Base-by-base conservation (phyloP, 2,329 filamentous ascomycete genomes). In the Monosporascus sp. region DNA sequence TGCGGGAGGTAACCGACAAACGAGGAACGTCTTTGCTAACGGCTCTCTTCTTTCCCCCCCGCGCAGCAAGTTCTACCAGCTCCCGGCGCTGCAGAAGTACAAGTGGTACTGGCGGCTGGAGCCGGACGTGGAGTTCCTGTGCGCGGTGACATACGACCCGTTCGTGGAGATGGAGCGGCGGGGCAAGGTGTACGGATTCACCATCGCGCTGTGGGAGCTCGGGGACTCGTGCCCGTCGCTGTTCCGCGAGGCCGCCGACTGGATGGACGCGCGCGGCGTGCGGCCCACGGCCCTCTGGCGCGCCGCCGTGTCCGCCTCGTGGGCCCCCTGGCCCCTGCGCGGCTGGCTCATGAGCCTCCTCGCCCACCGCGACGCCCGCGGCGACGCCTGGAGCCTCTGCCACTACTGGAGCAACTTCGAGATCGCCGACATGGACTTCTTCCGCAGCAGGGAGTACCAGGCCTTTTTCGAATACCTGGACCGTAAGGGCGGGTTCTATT, bases 401-500 rank as follows among this genome's bases (percentile, higher is more conserved):
- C 74, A 77, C 55, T 77, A 74, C 59, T 77, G 74, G 74, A 74
- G 72, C 56, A 77, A 77, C 55, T 77, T 77, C 48, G 74, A 77
- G 61, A 76, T 77, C 51, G 74, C 73, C 35, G 68, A 74, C 54
- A 65, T 77, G 64, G 72, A 75, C 51, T 73, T 75, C 51, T 77
- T 75, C 65, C 68, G 74, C 26, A 65, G 67, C 6, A 62, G 57
- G 45, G 63, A 63, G 38, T 77, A 77, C 48, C 72, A 74, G 53
- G 69, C 71, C 9, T 65, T 74, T 20, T 75, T 74, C 52, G 61
- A 70, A 15, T 69, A 70, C 48, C 60, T 77, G 15, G 74, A 76
- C 47, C 64, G 61, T 46, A 68, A 68, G 37, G 72, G 72, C 2
- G 74, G 74, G 1, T 77, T 77, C 55, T 77, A 75, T 51, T 66